Conservation (phyloP, 2,329 filamentous ascomycete species). For the Pseudogymnoascus sp. region DNA sequence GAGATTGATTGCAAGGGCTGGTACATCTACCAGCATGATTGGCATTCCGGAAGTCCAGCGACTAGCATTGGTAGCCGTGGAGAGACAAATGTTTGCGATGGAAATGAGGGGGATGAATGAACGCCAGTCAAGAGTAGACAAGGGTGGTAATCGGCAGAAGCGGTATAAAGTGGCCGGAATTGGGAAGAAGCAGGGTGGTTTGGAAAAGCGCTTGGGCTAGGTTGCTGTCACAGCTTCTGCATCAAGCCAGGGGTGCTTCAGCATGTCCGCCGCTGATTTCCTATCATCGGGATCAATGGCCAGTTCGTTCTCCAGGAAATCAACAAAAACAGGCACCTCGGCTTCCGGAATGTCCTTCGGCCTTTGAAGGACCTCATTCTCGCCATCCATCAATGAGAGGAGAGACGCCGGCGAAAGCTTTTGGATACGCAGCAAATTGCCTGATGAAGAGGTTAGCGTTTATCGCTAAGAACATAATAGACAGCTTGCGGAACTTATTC, state of each 20-base stretch:
- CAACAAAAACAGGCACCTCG: conserved; percentile 66
- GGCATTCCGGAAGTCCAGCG: conserved; percentile 21
- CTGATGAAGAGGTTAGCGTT: neutral
- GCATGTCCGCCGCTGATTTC: conserved; percentile 90
- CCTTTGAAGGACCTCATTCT: neutral
- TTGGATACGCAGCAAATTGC: neutral
- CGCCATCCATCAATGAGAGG: neutral
- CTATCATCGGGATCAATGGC: conserved; percentile 78
- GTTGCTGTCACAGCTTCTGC: neutral
- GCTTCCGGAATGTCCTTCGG: conserved; percentile 45
- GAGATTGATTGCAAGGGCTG: conserved; percentile 9
- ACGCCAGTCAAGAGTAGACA: conserved; percentile 21
- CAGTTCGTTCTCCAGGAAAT: conserved; percentile 81
- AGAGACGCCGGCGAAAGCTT: neutral
- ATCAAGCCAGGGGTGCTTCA: conserved; percentile 64
- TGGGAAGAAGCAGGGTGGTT: conserved; percentile 20
- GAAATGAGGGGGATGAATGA: conserved; percentile 20
- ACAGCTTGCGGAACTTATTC: no score
- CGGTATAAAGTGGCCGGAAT: conserved; percentile 17
- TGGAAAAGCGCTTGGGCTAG: conserved; percentile 18
- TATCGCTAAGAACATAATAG: neutral
- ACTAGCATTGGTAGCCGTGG: conserved; percentile 19
- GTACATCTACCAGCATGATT: conserved; percentile 17
- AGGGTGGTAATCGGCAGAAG: conserved; percentile 24
- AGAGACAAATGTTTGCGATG: conserved; percentile 19